phyloP scores from a whole-genome alignment of 176 grass and related monocot species.

The Sorghum bicolor region DNA sequence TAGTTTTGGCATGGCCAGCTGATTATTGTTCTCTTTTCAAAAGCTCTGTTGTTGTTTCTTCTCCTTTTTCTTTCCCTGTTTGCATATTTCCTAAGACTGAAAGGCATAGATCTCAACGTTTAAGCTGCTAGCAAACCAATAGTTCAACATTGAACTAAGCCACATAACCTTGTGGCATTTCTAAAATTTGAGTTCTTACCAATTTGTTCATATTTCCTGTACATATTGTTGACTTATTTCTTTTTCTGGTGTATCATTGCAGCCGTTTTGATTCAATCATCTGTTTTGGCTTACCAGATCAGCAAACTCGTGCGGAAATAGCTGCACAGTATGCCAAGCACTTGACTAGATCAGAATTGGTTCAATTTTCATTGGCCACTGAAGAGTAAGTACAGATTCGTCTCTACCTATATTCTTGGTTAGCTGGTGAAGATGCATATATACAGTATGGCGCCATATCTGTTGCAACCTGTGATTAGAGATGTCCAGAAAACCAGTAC shows the following conservation, averaged over 20 bases:
- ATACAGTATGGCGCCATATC: not conserved
- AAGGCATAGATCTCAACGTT: not conserved
- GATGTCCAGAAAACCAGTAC: not conserved
- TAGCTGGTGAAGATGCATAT: not conserved
- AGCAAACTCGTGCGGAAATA: conserved; percentile 75
- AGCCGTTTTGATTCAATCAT: conserved; percentile 98
- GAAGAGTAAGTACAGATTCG: conserved; percentile 56
- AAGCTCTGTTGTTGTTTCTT: not conserved
- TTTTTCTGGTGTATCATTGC: conserved; percentile 38
- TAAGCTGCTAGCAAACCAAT: not conserved
- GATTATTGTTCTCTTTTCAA: conserved; percentile 13
- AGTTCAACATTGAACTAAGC: conserved; percentile 20
- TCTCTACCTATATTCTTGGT: not conserved
- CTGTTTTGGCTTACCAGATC: conserved; percentile 75
- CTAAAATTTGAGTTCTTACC: not conserved
- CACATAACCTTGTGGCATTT: conserved; percentile 13
- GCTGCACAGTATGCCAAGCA: conserved; percentile 89
- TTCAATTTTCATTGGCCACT: conserved; percentile 63
- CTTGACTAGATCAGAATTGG: conserved; percentile 63
- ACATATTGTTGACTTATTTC: not conserved
- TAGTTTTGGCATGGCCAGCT: not conserved
- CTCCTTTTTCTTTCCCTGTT: not conserved
- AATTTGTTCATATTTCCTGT: not conserved
- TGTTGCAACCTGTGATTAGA: not conserved
- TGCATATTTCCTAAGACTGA: conserved; percentile 6